Evolutionary conservation across 192 early-diverging fungal species (phyloP).

Genomic region (Linderina pennispora): DNA sequence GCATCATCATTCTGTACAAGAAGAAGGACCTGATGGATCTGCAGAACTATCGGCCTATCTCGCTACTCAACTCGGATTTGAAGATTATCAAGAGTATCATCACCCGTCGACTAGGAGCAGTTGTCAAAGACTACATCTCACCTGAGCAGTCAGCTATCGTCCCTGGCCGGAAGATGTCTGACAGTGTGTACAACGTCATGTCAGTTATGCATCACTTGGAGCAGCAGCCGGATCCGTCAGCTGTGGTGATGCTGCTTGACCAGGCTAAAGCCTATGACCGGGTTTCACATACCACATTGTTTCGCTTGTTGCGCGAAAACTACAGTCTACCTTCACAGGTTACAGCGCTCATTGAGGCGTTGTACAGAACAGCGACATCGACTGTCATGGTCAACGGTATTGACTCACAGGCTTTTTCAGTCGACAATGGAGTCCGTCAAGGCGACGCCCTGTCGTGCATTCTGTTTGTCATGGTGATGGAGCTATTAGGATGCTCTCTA

Average conservation of each 20-base stretch:
- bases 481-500: too few relatives aligned
- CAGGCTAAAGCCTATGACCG: conserved; percentile 10
- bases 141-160: conserved; percentile 13
- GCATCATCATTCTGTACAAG: conserved; percentile 3
- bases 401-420: too few relatives aligned
- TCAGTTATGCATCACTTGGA: conserved; percentile 2
- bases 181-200: conserved; percentile 11
- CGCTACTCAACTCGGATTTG: conserved; percentile 6
- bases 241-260: conserved; percentile 14
- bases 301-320: too few relatives aligned
- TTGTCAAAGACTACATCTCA: not conserved
- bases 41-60: conserved; percentile 7
- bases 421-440: too few relatives aligned
- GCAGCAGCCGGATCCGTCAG: not conserved
- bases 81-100: conserved; percentile 5
- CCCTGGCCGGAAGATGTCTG: conserved; percentile 3
- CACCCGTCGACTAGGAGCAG: not conserved
- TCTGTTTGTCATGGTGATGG: too few relatives aligned
- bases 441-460: too few relatives aligned
- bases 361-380: too few relatives aligned
- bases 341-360: too few relatives aligned
- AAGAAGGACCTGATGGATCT: conserved; percentile 1
- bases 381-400: too few relatives aligned
- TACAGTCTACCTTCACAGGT: too few relatives aligned
- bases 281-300: conserved; percentile 8